These are phyloP conservation scores for Komagataella ulmi DNA, from an alignment of 805 yeast species.

Conservation along the genomic window DNA sequence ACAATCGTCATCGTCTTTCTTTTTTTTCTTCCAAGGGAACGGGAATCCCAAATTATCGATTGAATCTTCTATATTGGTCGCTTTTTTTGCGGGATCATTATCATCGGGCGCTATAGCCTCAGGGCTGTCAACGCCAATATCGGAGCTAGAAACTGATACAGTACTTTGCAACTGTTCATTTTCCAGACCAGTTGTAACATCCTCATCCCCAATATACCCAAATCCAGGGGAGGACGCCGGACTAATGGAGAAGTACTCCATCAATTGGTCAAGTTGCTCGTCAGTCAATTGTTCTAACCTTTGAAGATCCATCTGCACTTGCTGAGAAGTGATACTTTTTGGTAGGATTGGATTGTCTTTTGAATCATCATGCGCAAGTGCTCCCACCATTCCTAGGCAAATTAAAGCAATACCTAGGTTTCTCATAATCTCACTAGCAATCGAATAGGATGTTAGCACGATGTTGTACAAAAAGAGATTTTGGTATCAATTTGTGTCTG, in stretches of 20 bases:
- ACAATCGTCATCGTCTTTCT: background rate
- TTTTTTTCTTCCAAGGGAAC: background rate
- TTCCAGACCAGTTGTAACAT: background rate
- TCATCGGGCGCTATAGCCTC: background rate
- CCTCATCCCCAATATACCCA: background rate
- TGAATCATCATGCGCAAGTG: background rate
- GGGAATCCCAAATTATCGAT: background rate
- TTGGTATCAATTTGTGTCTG: background rate
- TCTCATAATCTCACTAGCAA: background rate
- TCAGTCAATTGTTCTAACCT: background rate
- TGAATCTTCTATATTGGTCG: background rate
- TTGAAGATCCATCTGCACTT: background rate
- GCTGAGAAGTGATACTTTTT: background rate
- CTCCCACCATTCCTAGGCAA: background rate
- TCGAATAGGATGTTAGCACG: background rate
- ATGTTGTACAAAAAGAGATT: background rate
- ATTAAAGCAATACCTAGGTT: background rate
- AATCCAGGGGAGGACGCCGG: background rate
- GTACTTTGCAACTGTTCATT: background rate
- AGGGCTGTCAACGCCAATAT: background rate
- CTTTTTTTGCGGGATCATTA: background rate
- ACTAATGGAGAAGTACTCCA: background rate
- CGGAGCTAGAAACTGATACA: background rate
- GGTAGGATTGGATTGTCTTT: background rate
- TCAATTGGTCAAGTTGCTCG: background rate